Percentiles rank a stretch among this genome's conserved stretches.
These are phyloP conservation scores for Volvox reticuliferus DNA, from an alignment of 139 green algal genomes.

Conservation along the genomic window DNA sequence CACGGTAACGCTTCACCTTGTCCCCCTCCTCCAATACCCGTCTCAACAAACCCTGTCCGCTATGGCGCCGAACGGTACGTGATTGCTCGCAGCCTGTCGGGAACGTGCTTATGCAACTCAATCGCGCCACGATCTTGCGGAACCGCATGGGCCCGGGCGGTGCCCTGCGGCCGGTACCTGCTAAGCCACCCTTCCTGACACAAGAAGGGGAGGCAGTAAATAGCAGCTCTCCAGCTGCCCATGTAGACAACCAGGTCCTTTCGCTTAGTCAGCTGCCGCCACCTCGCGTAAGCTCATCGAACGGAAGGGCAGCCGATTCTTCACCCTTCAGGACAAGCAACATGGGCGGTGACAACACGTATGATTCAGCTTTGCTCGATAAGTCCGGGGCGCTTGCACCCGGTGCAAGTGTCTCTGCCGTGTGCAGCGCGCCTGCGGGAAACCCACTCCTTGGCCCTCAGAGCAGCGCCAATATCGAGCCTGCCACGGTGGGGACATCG, in stretches of 20 bases:
- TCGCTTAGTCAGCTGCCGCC: neutral
- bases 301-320: neutral
- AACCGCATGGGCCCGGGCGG: neutral
- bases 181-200: neutral
- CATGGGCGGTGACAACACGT: neutral
- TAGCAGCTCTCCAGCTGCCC: neutral
- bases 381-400: neutral
- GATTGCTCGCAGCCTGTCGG: neutral
- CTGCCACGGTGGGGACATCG: neutral
- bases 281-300: neutral
- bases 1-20: neutral
- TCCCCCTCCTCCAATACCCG: neutral
- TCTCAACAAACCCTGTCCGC: no score
- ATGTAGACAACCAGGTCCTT: neutral
- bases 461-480: neutral
- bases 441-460: no score
- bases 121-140: constrained; percentile 17
- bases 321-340: neutral
- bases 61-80: neutral
- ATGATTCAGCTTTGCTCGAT: neutral
- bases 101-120: constrained; percentile 11
- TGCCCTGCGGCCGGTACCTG: neutral
- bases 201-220: neutral
- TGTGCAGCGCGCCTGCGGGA: no score
- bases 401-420: neutral